A percentile compares a stretch with the other conserved stretches of the same genome.
These are phyloP conservation scores for Tricholoma bakamatsutake DNA, from an alignment of 768 basidiomycete genomes.

Conservation along the genomic window DNA sequence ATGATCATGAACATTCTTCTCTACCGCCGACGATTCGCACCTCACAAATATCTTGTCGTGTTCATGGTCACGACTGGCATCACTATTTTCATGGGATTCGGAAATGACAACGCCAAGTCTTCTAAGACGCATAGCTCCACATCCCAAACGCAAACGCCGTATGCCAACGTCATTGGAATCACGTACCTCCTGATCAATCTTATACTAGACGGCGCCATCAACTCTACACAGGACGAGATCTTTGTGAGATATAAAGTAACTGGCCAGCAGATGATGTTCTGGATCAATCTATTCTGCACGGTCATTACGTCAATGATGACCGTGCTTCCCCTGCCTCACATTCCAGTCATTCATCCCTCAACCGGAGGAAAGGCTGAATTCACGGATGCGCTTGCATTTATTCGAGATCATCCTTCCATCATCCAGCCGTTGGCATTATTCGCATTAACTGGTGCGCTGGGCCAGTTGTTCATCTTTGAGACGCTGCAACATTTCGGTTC, in stretches of 20 bases:
- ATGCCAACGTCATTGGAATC: slow-evolving; percentile 65
- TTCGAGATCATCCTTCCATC: slow-evolving; percentile 71
- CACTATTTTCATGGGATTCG: slow-evolving; percentile 90
- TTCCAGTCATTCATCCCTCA: slow-evolving; percentile 77
- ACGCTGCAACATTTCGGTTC: slow-evolving; percentile 90
- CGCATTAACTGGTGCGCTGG: slow-evolving; percentile 85
- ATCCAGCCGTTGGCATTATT: slow-evolving; percentile 74
- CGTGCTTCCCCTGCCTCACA: slow-evolving; percentile 69
- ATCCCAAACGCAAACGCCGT: slow-evolving; percentile 31
- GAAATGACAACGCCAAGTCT: slow-evolving; percentile 46
- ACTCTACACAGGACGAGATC: slow-evolving; percentile 96
- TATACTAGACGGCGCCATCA: slow-evolving; percentile 85
- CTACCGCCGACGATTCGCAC: slow-evolving; percentile 88
- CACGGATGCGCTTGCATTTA: slow-evolving; percentile 61
- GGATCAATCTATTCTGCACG: slow-evolving; percentile 88
- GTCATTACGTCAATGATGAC: slow-evolving; percentile 63
- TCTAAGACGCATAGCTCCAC: slow-evolving; percentile 31
- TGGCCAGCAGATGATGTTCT: slow-evolving; percentile 99
- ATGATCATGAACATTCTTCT: slow-evolving; percentile 96
- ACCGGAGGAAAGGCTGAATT: slow-evolving; percentile 58
- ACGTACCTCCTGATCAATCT: slow-evolving; percentile 81
- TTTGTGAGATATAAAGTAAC: slow-evolving; percentile 67
- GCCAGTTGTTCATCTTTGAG: slow-evolving; percentile 97
- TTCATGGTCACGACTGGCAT: slow-evolving; percentile 89
- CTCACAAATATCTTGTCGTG: slow-evolving; percentile 95